Evolutionary conservation across 208 protist species (phyloP).

Genomic region (Crithidia brevicula): DNA sequence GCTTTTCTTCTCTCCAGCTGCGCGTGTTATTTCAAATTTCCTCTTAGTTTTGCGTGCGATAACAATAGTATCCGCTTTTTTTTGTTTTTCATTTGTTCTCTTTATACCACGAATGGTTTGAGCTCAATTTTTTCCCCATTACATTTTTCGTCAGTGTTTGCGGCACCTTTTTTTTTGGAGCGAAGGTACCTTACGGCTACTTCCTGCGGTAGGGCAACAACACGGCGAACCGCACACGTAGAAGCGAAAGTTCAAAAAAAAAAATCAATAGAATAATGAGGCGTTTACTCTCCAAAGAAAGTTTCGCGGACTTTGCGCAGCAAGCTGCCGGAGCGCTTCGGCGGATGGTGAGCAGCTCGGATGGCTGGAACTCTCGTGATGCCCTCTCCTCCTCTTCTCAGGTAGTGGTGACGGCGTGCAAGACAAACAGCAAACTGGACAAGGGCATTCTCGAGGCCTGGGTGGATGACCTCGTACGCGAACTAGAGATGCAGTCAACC

Average conservation of each 20-base stretch:
- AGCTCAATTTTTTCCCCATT: no score
- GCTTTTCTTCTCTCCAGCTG: no score
- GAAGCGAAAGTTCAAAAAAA: neutral
- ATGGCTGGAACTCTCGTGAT: constrained; percentile 38
- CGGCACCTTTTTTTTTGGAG: no score
- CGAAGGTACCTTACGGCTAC: no score
- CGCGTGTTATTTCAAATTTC: no score
- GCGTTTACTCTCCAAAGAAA: constrained; percentile 48
- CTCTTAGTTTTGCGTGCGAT: no score
- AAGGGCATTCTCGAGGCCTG: constrained; percentile 13
- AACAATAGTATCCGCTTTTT: no score
- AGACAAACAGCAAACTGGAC: constrained; percentile 30
- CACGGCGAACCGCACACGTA: no score
- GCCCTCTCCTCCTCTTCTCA: constrained; percentile 48
- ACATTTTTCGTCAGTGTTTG: no score
- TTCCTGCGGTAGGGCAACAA: no score
- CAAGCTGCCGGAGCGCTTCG: constrained; percentile 64
- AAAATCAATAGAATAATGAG: constrained; percentile 25
- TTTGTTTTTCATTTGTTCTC: no score
- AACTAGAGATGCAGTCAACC: constrained; percentile 28
- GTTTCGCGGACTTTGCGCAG: constrained; percentile 63
- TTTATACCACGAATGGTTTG: no score
- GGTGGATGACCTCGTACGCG: constrained; percentile 26
- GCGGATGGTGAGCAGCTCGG: constrained; percentile 46
- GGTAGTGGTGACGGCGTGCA: constrained; percentile 55